Conservation (phyloP, 768 basidiomycete genomes). For the Ephemerocybe angulata region DNA sequence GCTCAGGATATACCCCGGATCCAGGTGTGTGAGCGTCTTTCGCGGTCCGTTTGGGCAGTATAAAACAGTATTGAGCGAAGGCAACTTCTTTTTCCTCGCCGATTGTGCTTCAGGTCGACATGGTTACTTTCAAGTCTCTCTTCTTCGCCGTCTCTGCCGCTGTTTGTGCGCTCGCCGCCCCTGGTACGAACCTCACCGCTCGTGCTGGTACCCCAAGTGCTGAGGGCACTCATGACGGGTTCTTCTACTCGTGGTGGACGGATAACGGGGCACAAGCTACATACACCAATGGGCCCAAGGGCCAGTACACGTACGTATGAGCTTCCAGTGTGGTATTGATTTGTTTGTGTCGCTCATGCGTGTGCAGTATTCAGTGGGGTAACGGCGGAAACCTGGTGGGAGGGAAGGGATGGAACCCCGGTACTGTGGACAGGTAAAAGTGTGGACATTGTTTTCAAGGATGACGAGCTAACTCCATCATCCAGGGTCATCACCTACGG, state of each 20-base stretch:
- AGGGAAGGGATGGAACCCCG: slow-evolving; percentile 39
- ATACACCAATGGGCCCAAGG: slow-evolving; percentile 29
- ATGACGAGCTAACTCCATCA: background rate
- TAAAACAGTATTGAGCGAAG: too few relatives aligned
- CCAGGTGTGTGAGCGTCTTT: too few relatives aligned
- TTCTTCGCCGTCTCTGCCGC: slow-evolving; percentile 8
- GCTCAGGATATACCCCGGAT: too few relatives aligned
- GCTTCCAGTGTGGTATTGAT: background rate
- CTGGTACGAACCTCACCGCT: slow-evolving; percentile 9
- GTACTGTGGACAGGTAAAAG: slow-evolving; percentile 19
- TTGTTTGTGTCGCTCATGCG: background rate
- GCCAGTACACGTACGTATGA: slow-evolving; percentile 28
- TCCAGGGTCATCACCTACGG: background rate
- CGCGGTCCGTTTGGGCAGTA: too few relatives aligned
- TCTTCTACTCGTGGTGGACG: slow-evolving; percentile 37
- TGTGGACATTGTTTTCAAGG: background rate
- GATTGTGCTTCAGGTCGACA: too few relatives aligned
- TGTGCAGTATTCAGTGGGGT: slow-evolving; percentile 22
- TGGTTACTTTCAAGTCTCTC: too few relatives aligned
- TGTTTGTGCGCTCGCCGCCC: slow-evolving; percentile 18
- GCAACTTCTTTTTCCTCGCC: too few relatives aligned
- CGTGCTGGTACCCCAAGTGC: slow-evolving; percentile 21
- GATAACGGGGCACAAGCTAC: slow-evolving; percentile 27
- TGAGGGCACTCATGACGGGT: slow-evolving; percentile 30
- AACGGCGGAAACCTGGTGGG: slow-evolving; percentile 35